phyloP scores from a whole-genome alignment of 345 rosid species.

The Salix exigua region DNA sequence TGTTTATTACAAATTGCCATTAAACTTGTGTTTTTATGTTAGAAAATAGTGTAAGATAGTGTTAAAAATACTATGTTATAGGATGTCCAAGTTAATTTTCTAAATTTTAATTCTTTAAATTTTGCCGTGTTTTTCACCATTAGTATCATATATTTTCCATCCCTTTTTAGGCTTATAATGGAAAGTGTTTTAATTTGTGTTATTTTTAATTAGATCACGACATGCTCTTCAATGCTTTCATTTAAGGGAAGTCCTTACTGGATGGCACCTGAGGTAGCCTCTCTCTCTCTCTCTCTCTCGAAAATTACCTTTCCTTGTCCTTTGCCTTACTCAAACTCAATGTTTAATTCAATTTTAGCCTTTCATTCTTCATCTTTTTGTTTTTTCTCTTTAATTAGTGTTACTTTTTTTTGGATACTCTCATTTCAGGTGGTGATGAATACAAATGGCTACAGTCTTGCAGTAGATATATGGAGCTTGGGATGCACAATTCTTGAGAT shows the following conservation, averaged over 20 bases:
- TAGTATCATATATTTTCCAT: not conserved
- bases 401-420: not conserved
- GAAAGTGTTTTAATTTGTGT: conserved; percentile 14
- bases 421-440: conserved; percentile 80
- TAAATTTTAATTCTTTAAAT: too few species aligned
- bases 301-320: not conserved
- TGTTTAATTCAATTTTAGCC: not conserved
- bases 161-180: conserved; percentile 7
- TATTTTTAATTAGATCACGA: conserved; percentile 52
- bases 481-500: conserved; percentile 98
- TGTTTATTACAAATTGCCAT: too few species aligned
- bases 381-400: not conserved
- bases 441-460: conserved; percentile 72
- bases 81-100: too few species aligned
- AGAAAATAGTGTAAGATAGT: too few species aligned
- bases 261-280: conserved; percentile 98
- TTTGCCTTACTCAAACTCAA: not conserved
- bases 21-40: too few species aligned
- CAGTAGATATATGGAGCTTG: conserved; percentile 96
- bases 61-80: too few species aligned
- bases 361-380: not conserved
- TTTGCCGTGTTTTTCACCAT: not conserved
- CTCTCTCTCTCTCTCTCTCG: not conserved
- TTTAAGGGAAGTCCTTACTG: conserved; percentile 99
- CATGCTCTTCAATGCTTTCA: conserved; percentile 81